Percentiles rank a stretch among this genome's conserved stretches.
These are phyloP conservation scores for Dalbergia oliveri DNA, from an alignment of 306 rosid genomes.

Conservation along the genomic window DNA sequence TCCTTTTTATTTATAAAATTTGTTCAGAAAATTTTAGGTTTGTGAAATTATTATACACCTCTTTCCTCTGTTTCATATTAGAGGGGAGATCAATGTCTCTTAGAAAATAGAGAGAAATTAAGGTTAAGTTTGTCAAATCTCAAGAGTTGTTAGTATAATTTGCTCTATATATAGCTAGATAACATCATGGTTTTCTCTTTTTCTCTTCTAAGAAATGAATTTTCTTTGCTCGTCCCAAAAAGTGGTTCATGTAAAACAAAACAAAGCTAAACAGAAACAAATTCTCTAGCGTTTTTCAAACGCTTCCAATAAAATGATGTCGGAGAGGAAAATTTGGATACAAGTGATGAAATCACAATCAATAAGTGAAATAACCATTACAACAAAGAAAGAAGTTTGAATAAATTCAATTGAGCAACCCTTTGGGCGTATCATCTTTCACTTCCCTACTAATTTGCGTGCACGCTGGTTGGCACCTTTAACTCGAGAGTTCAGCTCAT, in stretches of 20 bases:
- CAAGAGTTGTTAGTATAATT: no score
- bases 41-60: no score
- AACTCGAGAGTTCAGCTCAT: constrained; percentile 78
- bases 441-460: constrained; percentile 66
- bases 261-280: constrained; percentile 10
- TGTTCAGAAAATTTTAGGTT: no score
- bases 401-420: background rate
- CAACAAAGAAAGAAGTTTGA: background rate
- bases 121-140: no score
- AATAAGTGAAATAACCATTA: constrained; percentile 20
- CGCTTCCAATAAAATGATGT: background rate
- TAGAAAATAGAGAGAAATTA: no score
- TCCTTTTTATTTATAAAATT: no score
- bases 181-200: no score
- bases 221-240: background rate
- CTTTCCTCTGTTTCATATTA: no score
- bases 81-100: no score
- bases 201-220: no score
- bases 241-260: background rate
- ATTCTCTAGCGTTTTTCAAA: constrained; percentile 9
- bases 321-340: background rate
- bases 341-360: constrained; percentile 11
- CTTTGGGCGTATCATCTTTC: constrained; percentile 32
- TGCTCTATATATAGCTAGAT: no score
- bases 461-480: constrained; percentile 90